A percentile compares a stretch with the other conserved stretches of the same genome.
These are phyloP conservation scores for Acacia concinna DNA, from an alignment of 331 rosid species.

Conservation along the genomic window DNA sequence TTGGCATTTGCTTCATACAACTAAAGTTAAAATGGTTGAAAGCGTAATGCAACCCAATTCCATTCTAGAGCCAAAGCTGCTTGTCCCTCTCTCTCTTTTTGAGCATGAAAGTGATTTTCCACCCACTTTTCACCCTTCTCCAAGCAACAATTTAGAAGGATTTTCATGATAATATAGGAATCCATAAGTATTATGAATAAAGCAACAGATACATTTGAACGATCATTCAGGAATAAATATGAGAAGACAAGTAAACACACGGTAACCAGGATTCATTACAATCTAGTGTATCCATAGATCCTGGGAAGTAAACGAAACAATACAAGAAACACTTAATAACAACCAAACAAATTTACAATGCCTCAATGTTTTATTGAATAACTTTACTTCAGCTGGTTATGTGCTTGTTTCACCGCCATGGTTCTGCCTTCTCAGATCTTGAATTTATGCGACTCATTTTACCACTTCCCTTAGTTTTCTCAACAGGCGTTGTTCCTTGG, in stretches of 20 bases:
- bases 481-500: slow-evolving; percentile 32
- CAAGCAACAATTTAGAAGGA: not conserved
- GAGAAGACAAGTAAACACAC: slow-evolving; percentile 30
- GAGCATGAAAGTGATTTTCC: slow-evolving; percentile 1
- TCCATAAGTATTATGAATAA: not conserved
- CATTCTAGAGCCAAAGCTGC: not conserved
- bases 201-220: slow-evolving; percentile 14
- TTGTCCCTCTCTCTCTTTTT: not conserved
- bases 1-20: not conserved
- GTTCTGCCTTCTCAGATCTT: slow-evolving; percentile 54
- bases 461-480: slow-evolving; percentile 53
- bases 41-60: not conserved
- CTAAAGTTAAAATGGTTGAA: not conserved
- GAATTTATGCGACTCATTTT: slow-evolving; percentile 57
- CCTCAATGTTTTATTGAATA: slow-evolving; percentile 28
- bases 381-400: slow-evolving; percentile 12
- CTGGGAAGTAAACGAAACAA: slow-evolving; percentile 16
- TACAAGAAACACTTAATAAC: slow-evolving; percentile 41
- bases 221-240: slow-evolving; percentile 17
- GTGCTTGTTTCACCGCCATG: slow-evolving; percentile 61
- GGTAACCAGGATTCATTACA: slow-evolving; percentile 1
- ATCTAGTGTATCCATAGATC: slow-evolving; percentile 27
- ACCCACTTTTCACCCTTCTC: not conserved
- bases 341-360: slow-evolving; percentile 41
- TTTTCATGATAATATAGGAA: not conserved